Percentiles rank a stretch among this genome's conserved stretches.
Conservation (phyloP, 331 rosid species). For the Acacia concinna region DNA sequence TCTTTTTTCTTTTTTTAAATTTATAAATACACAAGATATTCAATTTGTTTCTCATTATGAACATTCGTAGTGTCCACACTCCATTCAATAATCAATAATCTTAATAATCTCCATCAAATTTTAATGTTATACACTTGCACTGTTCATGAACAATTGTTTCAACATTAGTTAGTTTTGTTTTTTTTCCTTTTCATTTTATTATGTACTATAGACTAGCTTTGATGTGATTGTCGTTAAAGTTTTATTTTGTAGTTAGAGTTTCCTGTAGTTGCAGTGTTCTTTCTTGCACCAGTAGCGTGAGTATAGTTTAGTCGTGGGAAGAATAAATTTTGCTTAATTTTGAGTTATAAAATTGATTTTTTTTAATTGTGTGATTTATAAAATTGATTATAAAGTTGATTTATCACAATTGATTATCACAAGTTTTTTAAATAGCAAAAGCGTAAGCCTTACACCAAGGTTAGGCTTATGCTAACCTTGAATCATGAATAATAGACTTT, state of each 20-base stretch:
- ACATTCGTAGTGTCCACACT: neutral
- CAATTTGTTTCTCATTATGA: neutral
- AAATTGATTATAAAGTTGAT: neutral
- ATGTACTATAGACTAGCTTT: neutral
- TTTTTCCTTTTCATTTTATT: neutral
- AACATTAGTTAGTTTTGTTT: neutral
- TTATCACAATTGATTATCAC: neutral
- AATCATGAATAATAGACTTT: neutral
- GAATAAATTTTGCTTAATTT: neutral
- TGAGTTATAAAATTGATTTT: too few species aligned
- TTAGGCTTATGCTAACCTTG: too few species aligned
- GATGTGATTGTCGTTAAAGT: neutral
- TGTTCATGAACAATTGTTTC: neutral
- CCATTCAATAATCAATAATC: neutral
- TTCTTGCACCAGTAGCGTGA: neutral
- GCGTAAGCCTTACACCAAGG: neutral
- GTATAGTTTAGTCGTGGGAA: neutral
- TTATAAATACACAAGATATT: too few species aligned
- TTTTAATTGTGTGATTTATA: too few species aligned
- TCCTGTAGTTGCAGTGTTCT: neutral
- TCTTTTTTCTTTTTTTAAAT: too few species aligned
- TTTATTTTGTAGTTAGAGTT: neutral
- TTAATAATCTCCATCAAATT: neutral
- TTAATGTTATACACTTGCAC: neutral
- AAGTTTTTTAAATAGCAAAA: neutral